phyloP scores from a whole-genome alignment of 805 yeast species.

The Saccharomycopsis schoenii region DNA sequence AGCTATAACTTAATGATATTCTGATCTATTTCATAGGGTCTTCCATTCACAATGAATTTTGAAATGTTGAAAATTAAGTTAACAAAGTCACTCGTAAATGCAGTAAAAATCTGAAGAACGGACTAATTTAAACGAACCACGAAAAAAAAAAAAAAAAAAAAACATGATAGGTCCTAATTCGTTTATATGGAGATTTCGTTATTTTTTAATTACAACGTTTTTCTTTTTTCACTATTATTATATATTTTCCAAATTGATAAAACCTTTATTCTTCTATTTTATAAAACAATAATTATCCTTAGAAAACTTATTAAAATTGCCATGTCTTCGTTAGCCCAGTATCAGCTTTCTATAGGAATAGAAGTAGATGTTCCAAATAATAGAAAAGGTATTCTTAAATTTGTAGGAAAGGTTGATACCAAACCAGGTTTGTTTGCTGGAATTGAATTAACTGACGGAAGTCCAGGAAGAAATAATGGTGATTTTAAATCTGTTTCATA shows the following conservation, averaged over 20 bases:
- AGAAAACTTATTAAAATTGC: background rate
- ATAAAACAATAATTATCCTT: too few relatives aligned
- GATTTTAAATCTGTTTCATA: conserved; percentile 60
- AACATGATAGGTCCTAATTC: background rate
- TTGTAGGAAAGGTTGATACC: conserved; percentile 62
- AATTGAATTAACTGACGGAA: conserved; percentile 56
- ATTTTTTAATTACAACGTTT: background rate
- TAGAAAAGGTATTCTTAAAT: conserved; percentile 57
- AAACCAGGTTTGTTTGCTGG: conserved; percentile 80
- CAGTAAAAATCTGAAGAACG: background rate
- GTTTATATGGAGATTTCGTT: background rate
- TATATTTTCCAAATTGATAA: too few relatives aligned
- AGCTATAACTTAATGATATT: too few relatives aligned
- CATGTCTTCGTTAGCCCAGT: background rate
- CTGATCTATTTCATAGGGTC: background rate
- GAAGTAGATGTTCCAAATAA: conserved; percentile 52
- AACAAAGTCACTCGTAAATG: background rate
- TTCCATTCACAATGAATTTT: too few relatives aligned
- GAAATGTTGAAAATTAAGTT: background rate
- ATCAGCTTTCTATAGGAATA: conserved; percentile 12
- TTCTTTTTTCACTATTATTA: too few relatives aligned
- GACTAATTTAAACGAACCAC: background rate
- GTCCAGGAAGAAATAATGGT: conserved; percentile 82
- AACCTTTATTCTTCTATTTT: too few relatives aligned
- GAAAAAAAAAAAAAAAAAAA: background rate